Base-by-base conservation (phyloP, 148 eudicot species). In the Cornus controversa region DNA sequence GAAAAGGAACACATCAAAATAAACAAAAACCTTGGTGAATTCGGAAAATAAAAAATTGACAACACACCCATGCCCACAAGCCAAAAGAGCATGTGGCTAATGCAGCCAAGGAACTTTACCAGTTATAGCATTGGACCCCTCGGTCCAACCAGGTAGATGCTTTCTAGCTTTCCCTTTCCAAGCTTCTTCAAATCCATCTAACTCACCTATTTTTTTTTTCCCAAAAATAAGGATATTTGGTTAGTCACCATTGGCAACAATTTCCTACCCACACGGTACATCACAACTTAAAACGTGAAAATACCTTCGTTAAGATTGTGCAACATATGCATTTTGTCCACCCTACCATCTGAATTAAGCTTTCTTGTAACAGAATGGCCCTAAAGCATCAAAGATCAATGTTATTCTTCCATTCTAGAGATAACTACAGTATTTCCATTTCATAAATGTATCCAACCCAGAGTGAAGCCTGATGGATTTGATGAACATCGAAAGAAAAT, bases 251-350 rank as follows among this genome's bases (percentile, higher is more conserved):
- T 11, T 62, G 18, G 36, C 68, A 13, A 45, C 76, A 60, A 14
- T 6, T 60, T 67, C 66, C 15, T 20, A 53, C 20, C 2, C 13
- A 40, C 18, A 54, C 28, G 24, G 37, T 63, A 26, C 13, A 37
- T 70, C 65, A 16, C 60, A 75, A 63, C 31, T 23, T 6, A 15
- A 6, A 60, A n/a, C 64, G 5, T 60, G 2, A 6, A 22, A 60
- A n/a, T 84, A 89, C 99, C 90, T 93, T 93, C 91, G 73, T 90
- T 75, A 60, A 96, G 85, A 77, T 96, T 96, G 80, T 91, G 99
- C 81, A 93, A 74, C 66, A 87, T 87, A 82, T 96, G 94, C 88
- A 84, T 88, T 28, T 92, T 88, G 74, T 90, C 93, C 79, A 96
- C 98, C 75, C 75, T 85, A 66, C 99, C 98, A 87, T 90, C 99